Conservation (phyloP, 2,329 filamentous ascomycete genomes). For the Orbilia javanica region DNA sequence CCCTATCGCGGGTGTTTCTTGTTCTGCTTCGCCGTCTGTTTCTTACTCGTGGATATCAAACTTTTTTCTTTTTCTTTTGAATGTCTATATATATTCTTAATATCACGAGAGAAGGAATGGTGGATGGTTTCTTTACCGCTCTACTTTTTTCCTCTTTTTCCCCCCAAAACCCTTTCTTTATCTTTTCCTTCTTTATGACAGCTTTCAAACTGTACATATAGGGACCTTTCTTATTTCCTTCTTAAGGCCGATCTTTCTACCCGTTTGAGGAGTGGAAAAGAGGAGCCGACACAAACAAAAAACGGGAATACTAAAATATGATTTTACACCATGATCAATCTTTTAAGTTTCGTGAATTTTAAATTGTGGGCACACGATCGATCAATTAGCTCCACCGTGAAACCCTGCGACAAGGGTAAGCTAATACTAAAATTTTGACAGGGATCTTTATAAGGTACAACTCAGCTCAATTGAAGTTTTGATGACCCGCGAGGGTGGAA, state of each 20-base stretch:
- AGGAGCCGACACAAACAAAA: background rate
- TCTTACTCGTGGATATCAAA: constrained; percentile 22
- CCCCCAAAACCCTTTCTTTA: background rate
- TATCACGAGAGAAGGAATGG: constrained; percentile 17
- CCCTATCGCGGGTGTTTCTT: constrained; percentile 8
- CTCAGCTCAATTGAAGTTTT: background rate
- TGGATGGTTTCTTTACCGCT: constrained; percentile 6
- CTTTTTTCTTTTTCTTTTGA: constrained; percentile 14
- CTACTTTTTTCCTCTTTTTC: constrained; percentile 9
- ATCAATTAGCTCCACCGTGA: background rate
- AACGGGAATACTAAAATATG: background rate
- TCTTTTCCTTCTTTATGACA: constrained; percentile 12
- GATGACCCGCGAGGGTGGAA: no score
- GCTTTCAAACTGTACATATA: constrained; percentile 26
- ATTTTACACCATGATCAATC: background rate
- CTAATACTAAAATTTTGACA: background rate
- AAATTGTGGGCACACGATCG: background rate
- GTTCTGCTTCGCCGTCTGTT: constrained; percentile 20
- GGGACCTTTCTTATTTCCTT: background rate
- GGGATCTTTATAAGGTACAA: background rate
- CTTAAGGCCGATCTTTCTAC: background rate
- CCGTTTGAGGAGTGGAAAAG: background rate
- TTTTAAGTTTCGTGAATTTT: background rate
- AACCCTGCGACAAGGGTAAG: background rate
- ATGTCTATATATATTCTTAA: constrained; percentile 45